A percentile compares a stretch with the other conserved stretches of the same genome.
phyloP scores from a whole-genome alignment of 73 alveolate species.

The Paramecium octaurelia region DNA sequence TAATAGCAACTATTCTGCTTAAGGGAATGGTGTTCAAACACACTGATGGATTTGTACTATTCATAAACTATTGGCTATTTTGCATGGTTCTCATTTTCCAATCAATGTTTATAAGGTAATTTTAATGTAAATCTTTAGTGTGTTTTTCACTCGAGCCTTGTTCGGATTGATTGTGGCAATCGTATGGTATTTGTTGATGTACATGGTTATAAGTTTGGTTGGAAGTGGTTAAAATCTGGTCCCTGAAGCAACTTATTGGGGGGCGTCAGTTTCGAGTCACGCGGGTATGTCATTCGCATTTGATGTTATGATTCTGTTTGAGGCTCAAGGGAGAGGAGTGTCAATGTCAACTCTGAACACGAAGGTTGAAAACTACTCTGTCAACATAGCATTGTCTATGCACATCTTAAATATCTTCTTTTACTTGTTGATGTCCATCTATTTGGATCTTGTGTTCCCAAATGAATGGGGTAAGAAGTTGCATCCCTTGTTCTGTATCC shows the following conservation, averaged over 20 bases:
- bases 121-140: slow-evolving; percentile 38
- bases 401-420: slow-evolving; percentile 64
- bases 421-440: slow-evolving; percentile 63
- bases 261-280: slow-evolving; percentile 75
- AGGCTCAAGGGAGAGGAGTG: slow-evolving; percentile 68
- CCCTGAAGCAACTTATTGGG: slow-evolving; percentile 54
- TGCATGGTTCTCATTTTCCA: slow-evolving; percentile 74
- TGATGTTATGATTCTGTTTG: slow-evolving; percentile 71
- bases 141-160: slow-evolving; percentile 82
- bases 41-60: slow-evolving; percentile 74
- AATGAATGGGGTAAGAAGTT: slow-evolving; percentile 75
- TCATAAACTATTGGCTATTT: slow-evolving; percentile 73
- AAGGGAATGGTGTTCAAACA: slow-evolving; percentile 64
- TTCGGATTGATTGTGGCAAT: slow-evolving; percentile 81
- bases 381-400: slow-evolving; percentile 61
- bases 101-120: slow-evolving; percentile 65
- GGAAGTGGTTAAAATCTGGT: slow-evolving; percentile 54
- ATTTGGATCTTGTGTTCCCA: slow-evolving; percentile 76
- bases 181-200: slow-evolving; percentile 73
- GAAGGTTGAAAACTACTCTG: slow-evolving; percentile 58
- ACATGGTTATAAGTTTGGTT: slow-evolving; percentile 73
- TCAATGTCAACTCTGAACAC: slow-evolving; percentile 58
- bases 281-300: slow-evolving; percentile 74
- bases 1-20: slow-evolving; percentile 71
- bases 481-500: slow-evolving; percentile 73